A percentile compares a stretch with the other conserved stretches of the same genome.
phyloP scores from a whole-genome alignment of 306 rosid species.

The Elaeagnus macrophylla region DNA sequence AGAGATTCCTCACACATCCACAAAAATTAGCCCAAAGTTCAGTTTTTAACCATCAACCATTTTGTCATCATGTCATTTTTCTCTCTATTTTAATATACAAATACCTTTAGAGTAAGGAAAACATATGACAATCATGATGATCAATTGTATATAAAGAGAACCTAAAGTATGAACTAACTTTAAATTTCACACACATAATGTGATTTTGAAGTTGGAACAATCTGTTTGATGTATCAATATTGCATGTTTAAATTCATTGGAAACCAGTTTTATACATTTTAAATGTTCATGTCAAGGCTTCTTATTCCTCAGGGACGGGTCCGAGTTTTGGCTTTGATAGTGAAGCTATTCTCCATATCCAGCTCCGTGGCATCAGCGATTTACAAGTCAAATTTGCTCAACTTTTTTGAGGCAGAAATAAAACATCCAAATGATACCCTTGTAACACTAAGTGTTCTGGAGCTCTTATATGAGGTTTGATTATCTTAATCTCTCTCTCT shows the following conservation, averaged over 20 bases:
- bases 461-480: conserved; percentile 84
- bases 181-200: too few species aligned
- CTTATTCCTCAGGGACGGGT: conserved; percentile 59
- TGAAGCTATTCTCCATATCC: conserved; percentile 80
- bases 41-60: too few species aligned
- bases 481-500: conserved; percentile 7
- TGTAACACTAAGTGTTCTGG: conserved; percentile 70
- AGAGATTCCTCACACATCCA: too few species aligned
- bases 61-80: too few species aligned
- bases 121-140: too few species aligned
- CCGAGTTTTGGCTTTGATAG: conserved; percentile 77
- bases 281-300: neutral
- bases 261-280: neutral
- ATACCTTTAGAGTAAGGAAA: too few species aligned
- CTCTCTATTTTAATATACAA: too few species aligned
- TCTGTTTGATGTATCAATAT: too few species aligned
- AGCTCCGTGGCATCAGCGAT: conserved; percentile 52
- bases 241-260: neutral
- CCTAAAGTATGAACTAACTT: too few species aligned
- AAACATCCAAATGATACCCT: conserved; percentile 60
- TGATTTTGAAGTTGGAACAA: too few species aligned
- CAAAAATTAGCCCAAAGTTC: too few species aligned
- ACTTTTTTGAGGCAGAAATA: conserved; percentile 67
- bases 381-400: conserved; percentile 54
- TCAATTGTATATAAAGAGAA: too few species aligned